These are phyloP conservation scores for Nosema muscidifuracis DNA, from an alignment of 371 early-diverging fungal species.

Conservation along the genomic window DNA sequence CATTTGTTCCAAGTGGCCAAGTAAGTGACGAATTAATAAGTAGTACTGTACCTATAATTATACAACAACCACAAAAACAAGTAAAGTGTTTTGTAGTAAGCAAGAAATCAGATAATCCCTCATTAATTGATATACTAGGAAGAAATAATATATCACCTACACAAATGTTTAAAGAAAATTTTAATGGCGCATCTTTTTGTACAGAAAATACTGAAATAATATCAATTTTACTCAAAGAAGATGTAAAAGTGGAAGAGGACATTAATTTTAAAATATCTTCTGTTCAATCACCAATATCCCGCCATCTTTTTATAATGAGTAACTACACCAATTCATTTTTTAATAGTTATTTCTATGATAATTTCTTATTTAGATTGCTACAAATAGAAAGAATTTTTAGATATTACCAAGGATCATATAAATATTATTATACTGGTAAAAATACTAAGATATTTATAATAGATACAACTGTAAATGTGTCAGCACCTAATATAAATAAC, in stretches of 20 bases:
- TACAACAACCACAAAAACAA: too few relatives aligned
- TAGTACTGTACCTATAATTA: too few relatives aligned
- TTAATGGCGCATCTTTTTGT: not conserved
- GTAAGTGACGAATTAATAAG: too few relatives aligned
- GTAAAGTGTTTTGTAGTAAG: too few relatives aligned
- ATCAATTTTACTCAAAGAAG: not conserved
- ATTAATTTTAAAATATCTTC: conserved; percentile 11
- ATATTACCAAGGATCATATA: conserved; percentile 36
- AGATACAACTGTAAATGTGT: conserved; percentile 45
- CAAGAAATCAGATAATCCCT: too few relatives aligned
- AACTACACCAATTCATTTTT: conserved; percentile 43
- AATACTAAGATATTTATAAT: conserved; percentile 45
- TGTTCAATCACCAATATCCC: conserved; percentile 32
- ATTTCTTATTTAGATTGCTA: conserved; percentile 33
- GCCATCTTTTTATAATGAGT: conserved; percentile 44
- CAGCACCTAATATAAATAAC: conserved; percentile 23
- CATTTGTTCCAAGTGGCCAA: not conserved
- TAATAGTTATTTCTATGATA: conserved; percentile 51
- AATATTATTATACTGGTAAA: conserved; percentile 54
- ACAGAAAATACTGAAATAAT: not conserved
- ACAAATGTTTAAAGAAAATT: not conserved
- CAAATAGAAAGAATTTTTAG: conserved; percentile 33
- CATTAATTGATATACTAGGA: not conserved
- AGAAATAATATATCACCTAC: not conserved
- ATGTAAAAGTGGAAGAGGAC: conserved; percentile 30